Conservation (phyloP, 805 yeast genomes). For the Vanderwaltozyma yarrowii region DNA sequence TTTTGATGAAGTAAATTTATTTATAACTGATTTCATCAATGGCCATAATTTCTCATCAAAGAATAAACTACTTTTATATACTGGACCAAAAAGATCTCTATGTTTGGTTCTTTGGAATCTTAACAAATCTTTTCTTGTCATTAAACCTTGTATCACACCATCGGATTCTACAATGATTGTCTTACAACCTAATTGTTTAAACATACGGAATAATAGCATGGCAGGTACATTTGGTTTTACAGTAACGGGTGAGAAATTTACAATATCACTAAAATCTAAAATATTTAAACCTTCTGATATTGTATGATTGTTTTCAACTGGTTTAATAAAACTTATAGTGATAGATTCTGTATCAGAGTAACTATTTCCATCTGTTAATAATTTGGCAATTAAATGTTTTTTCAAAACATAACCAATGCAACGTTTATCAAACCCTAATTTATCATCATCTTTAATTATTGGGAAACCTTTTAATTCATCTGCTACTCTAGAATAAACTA, state of each 20-base stretch:
- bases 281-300: neutral
- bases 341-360: conserved; percentile 22
- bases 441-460: conserved; percentile 32
- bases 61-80: conserved; percentile 14
- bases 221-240: conserved; percentile 45
- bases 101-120: conserved; percentile 40
- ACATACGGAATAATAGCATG: conserved; percentile 54
- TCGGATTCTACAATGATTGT: conserved; percentile 54
- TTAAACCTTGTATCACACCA: conserved; percentile 58
- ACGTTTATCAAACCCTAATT: conserved; percentile 30
- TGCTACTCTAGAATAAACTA: conserved; percentile 18
- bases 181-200: conserved; percentile 72
- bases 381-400: conserved; percentile 14
- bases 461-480: conserved; percentile 43
- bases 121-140: conserved; percentile 77
- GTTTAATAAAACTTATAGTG: neutral
- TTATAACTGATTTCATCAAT: conserved; percentile 4
- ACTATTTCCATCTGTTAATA: conserved; percentile 9
- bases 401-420: conserved; percentile 30
- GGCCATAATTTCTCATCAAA: conserved; percentile 20
- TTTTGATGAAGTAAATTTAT: neutral
- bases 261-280: conserved; percentile 15
- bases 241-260: conserved; percentile 50
- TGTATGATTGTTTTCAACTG: neutral
- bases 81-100: conserved; percentile 22